These are phyloP conservation scores for Mortierella sp. DNA, from an alignment of 371 early-diverging fungal genomes.

Conservation along the genomic window DNA sequence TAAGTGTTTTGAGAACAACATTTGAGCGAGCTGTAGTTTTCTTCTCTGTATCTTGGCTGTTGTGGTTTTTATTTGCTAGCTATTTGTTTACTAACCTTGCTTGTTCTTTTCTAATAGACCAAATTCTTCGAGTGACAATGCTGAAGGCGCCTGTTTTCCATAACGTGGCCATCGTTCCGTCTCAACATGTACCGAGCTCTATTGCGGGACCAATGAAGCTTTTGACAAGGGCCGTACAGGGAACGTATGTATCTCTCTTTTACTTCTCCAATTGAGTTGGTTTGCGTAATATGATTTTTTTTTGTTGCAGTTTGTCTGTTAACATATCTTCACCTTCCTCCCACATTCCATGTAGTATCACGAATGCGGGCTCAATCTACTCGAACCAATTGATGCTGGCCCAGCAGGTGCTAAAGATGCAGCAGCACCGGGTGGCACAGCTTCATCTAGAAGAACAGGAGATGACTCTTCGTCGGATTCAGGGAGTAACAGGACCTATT, in stretches of 20 bases:
- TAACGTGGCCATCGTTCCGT: not conserved
- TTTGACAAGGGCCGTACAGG: conserved; percentile 37
- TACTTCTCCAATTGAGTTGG: not conserved
- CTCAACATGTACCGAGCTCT: conserved; percentile 30
- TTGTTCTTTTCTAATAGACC: conserved; percentile 18
- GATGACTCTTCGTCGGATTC: conserved; percentile 30
- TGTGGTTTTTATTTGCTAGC: not conserved
- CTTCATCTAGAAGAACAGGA: conserved; percentile 36
- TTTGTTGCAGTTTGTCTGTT: not conserved
- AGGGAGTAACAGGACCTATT: conserved; percentile 13
- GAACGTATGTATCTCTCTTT: conserved; percentile 38
- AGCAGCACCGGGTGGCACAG: conserved; percentile 50
- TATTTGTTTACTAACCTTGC: not conserved
- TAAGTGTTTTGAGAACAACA: not conserved
- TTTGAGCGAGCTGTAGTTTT: not conserved
- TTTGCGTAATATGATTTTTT: not conserved
- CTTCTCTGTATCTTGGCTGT: not conserved
- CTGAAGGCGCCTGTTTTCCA: conserved; percentile 32
- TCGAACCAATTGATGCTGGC: conserved; percentile 39
- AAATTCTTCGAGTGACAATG: conserved; percentile 43
- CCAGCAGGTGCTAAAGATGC: conserved; percentile 41
- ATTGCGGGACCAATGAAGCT: conserved; percentile 44
- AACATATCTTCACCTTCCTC: too few species aligned
- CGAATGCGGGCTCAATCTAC: conserved; percentile 36
- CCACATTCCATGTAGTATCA: conserved; percentile 22